These are phyloP conservation scores for Aspergillus indologenus DNA, from an alignment of 495 filamentous ascomycete genomes.

Conservation along the genomic window DNA sequence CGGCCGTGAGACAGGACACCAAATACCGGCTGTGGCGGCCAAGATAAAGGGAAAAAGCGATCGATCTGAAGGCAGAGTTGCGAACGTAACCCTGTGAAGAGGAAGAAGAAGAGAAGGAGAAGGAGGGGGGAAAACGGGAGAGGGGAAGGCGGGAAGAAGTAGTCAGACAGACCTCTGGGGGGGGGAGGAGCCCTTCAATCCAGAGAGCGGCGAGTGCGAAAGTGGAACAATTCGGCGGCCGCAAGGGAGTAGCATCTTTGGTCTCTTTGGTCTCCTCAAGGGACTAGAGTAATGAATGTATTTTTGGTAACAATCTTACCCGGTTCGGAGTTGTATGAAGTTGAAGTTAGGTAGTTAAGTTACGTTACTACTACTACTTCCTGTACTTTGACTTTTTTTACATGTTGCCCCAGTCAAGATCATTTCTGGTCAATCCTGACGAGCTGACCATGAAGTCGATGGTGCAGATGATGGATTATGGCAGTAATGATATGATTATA, in stretches of 20 bases:
- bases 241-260: slow-evolving; percentile 21
- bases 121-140: slow-evolving; percentile 17
- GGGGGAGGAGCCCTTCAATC: slow-evolving; percentile 5
- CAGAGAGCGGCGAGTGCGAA: neutral
- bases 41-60: slow-evolving; percentile 39
- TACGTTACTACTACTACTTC: too few relatives aligned
- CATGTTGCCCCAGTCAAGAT: neutral
- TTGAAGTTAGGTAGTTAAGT: neutral
- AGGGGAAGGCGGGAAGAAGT: slow-evolving; percentile 19
- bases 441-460: neutral
- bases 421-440: neutral
- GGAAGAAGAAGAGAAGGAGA: slow-evolving; percentile 3
- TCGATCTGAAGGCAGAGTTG: slow-evolving; percentile 36
- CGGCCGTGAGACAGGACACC: slow-evolving; percentile 56
- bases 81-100: slow-evolving; percentile 23
- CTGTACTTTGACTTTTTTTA: too few relatives aligned
- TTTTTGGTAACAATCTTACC: neutral
- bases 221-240: slow-evolving; percentile 17
- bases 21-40: slow-evolving; percentile 55
- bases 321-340: neutral
- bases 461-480: neutral
- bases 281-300: neutral
- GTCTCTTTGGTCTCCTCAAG: slow-evolving; percentile 14
- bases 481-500: too few relatives aligned
- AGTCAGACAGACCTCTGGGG: slow-evolving; percentile 9